A percentile compares a stretch with the other conserved stretches of the same genome.
phyloP scores from a whole-genome alignment of 2,329 filamentous ascomycete genomes.

The Kalmusia sp. region DNA sequence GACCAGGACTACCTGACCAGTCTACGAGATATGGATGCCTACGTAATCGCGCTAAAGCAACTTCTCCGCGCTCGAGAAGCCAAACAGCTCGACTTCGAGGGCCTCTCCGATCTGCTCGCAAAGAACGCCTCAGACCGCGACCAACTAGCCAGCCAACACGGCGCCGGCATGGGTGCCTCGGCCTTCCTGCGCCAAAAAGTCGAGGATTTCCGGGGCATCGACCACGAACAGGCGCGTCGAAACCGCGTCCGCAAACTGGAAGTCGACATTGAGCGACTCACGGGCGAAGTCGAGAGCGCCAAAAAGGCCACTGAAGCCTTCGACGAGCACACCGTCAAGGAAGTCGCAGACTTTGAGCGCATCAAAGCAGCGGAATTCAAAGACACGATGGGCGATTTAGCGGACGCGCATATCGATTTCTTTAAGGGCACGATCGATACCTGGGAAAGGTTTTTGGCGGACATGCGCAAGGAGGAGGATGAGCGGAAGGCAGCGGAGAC shows the following conservation, averaged over 20 bases:
- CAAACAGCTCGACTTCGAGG: conserved; percentile 97
- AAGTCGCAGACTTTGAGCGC: conserved; percentile 91
- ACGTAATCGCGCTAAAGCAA: conserved; percentile 83
- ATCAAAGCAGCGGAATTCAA: conserved; percentile 96
- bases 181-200: conserved; percentile 93
- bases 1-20: conserved; percentile 96
- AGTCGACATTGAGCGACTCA: conserved; percentile 89
- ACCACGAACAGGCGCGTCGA: conserved; percentile 89
- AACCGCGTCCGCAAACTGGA: conserved; percentile 91
- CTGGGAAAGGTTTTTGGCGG: conserved; percentile 89
- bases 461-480: conserved; percentile 76
- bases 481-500: conserved; percentile 32
- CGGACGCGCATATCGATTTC: conserved; percentile 85
- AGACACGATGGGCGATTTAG: conserved; percentile 80
- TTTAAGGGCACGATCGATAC: conserved; percentile 80
- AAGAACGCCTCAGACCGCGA: conserved; percentile 90
- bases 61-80: conserved; percentile 93
- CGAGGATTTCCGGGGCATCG: conserved; percentile 94
- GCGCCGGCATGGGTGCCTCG: conserved; percentile 73
- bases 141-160: conserved; percentile 71
- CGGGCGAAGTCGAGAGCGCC: conserved; percentile 82
- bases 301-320: conserved; percentile 90
- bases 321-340: conserved; percentile 93
- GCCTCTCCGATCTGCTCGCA: conserved; percentile 91
- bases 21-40: conserved; percentile 93